Percentiles rank a stretch among this genome's conserved stretches.
These are phyloP conservation scores for Saccharomycopsis hybrid DNA, from an alignment of 1,139 yeast genomes.

Conservation along the genomic window DNA sequence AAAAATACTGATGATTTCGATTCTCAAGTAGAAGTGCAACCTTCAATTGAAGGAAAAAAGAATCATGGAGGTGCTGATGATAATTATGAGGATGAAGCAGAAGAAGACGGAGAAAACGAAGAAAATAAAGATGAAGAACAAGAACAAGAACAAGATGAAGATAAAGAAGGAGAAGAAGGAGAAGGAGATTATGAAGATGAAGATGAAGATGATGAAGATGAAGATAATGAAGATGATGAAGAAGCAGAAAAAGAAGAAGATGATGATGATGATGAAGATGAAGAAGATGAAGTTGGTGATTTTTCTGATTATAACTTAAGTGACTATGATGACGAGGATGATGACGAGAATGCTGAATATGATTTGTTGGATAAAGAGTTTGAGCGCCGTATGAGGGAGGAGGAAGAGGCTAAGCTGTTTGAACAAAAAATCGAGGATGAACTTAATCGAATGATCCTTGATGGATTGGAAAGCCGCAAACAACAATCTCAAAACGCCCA, in stretches of 20 bases:
- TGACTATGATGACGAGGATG: slow-evolving; percentile 19
- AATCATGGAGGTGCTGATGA: slow-evolving; percentile 9
- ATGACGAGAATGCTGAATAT: slow-evolving; percentile 1
- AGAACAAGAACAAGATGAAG: slow-evolving; percentile 22
- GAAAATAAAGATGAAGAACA: slow-evolving; percentile 21
- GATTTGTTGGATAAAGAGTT: too few relatives aligned
- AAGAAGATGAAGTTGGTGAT: slow-evolving; percentile 6
- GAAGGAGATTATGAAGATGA: slow-evolving; percentile 19
- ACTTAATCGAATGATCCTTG: too few relatives aligned
- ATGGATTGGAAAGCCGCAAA: too few relatives aligned
- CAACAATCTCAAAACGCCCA: too few relatives aligned
- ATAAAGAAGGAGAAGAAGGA: slow-evolving; percentile 20
- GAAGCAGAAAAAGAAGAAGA: slow-evolving; percentile 6
- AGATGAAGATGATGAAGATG: slow-evolving; percentile 23
- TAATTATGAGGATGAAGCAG: slow-evolving; percentile 25
- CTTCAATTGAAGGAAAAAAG: slow-evolving; percentile 16
- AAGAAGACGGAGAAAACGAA: slow-evolving; percentile 22
- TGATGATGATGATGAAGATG: slow-evolving; percentile 21
- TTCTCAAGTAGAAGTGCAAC: slow-evolving; percentile 24
- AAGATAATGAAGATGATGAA: slow-evolving; percentile 4
- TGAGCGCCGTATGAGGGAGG: slow-evolving; percentile 22
- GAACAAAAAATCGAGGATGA: slow-evolving; percentile 22
- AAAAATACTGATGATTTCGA: slow-evolving; percentile 18
- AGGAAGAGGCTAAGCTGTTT: slow-evolving; percentile 20
- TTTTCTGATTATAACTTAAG: slow-evolving; percentile 7